Evolutionary conservation across 495 filamentous ascomycete genomes (phyloP).

Genomic region (Xanthoparmelia taractica): DNA sequence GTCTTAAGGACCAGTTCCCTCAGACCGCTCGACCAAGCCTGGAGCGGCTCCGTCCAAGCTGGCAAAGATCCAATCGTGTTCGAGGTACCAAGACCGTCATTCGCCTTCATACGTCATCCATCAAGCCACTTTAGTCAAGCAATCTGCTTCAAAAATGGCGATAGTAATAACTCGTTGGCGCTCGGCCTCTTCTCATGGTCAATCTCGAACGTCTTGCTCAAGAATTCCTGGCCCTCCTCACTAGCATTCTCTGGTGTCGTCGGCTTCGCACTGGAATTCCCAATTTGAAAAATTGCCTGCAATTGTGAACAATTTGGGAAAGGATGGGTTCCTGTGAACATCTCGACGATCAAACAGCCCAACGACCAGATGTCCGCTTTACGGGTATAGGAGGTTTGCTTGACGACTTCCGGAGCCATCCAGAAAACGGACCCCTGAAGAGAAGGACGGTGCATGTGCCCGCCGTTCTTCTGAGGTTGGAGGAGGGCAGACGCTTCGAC

Average conservation of each 20-base stretch:
- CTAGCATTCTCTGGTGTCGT: constrained; percentile 84
- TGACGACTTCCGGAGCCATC: constrained; percentile 99
- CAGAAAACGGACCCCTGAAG: constrained; percentile 97
- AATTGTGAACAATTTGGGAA: constrained; percentile 96
- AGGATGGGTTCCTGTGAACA: constrained; percentile 95
- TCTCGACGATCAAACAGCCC: constrained; percentile 94
- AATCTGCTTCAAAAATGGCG: constrained; percentile 70
- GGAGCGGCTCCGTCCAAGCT: not conserved
- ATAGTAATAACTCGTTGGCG: constrained; percentile 79
- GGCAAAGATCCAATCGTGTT: not conserved
- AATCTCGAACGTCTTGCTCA: constrained; percentile 85
- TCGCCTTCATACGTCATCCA: not conserved
- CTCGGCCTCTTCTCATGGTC: constrained; percentile 86
- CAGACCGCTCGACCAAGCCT: not conserved
- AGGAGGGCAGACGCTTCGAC: constrained; percentile 69
- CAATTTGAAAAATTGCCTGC: constrained; percentile 98
- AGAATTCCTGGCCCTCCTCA: constrained; percentile 75
- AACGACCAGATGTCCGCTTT: constrained; percentile 99
- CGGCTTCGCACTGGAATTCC: constrained; percentile 74
- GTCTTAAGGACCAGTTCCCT: not conserved
- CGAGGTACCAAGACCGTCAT: not conserved
- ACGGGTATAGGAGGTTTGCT: constrained; percentile 92
- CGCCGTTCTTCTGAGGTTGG: constrained; percentile 44
- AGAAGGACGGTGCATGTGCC: constrained; percentile 78
- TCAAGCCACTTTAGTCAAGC: constrained; percentile 22